Percentiles rank a stretch among this genome's conserved stretches.
Conservation (phyloP, 73 alveolate genomes). For the Uronychia setigera region DNA sequence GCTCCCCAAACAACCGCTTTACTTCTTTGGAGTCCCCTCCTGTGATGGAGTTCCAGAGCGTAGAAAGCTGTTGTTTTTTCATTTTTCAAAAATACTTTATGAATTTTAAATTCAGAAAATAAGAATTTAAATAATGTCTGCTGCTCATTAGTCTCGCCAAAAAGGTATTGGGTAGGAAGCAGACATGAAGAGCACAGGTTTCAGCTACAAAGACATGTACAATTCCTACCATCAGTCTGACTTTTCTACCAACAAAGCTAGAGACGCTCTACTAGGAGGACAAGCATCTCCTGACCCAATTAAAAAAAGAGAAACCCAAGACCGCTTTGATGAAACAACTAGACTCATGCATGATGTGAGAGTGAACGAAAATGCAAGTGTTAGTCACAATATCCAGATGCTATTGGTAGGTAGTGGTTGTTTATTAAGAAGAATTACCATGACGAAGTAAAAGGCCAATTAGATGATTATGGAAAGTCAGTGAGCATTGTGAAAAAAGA, state of each 20-base stretch:
- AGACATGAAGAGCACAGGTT: not conserved
- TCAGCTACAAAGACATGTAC: not conserved
- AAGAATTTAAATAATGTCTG: not conserved
- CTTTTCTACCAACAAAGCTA: not conserved
- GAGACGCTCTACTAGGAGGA: not conserved
- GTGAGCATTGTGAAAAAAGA: not conserved
- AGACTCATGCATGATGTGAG: not conserved
- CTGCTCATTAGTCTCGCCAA: not conserved
- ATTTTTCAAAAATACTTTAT: too few relatives aligned
- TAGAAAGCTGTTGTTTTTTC: not conserved
- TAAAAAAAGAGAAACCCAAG: not conserved
- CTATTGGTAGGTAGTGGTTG: not conserved
- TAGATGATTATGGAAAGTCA: not conserved
- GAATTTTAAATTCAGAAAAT: not conserved
- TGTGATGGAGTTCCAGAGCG: conserved; percentile 11
- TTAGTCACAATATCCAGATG: not conserved
- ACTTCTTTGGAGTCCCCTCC: conserved; percentile 1
- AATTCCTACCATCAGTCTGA: not conserved
- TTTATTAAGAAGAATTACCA: not conserved
- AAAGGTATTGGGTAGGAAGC: not conserved
- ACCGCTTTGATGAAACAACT: not conserved
- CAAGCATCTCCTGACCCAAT: not conserved
- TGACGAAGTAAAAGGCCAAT: conserved; percentile 5
- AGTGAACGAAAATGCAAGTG: conserved; percentile 11
- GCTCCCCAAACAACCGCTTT: not conserved